phyloP scores from a whole-genome alignment of 2,329 filamentous ascomycete species.

The Cercospora beticola region DNA sequence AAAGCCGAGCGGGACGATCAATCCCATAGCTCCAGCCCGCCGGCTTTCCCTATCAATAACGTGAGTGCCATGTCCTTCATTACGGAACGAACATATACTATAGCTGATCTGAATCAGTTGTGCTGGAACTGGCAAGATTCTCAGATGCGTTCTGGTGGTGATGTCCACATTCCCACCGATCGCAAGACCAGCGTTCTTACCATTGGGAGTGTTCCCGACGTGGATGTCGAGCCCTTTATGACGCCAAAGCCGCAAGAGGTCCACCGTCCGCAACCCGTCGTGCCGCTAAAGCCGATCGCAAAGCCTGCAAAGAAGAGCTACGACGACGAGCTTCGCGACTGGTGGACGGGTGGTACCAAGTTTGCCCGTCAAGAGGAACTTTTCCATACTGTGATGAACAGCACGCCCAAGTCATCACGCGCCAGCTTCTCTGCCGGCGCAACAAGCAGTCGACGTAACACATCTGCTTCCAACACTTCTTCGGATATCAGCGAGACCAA shows the following conservation, averaged over 20 bases:
- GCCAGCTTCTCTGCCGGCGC: background rate
- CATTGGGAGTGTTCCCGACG: slow-evolving; percentile 16
- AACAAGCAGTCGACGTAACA: slow-evolving; percentile 9
- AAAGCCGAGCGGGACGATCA: background rate
- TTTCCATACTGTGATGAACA: slow-evolving; percentile 14
- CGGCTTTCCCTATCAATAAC: background rate
- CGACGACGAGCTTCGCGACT: slow-evolving; percentile 43
- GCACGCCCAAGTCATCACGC: background rate
- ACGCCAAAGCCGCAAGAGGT: background rate
- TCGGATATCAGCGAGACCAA: slow-evolving; percentile 12
- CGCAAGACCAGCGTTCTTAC: slow-evolving; percentile 16
- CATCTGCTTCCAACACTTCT: background rate
- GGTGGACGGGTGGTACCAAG: slow-evolving; percentile 40
- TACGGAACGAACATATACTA: background rate
- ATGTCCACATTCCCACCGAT: background rate
- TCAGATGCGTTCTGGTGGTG: background rate
- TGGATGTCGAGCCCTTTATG: background rate
- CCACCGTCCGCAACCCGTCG: background rate
- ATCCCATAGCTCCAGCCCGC: background rate
- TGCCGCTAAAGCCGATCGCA: background rate
- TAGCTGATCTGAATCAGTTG: slow-evolving; percentile 1
- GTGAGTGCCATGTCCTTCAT: background rate
- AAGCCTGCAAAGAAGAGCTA: slow-evolving; percentile 23
- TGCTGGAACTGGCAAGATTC: slow-evolving; percentile 9
- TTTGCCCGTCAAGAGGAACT: slow-evolving; percentile 33